phyloP scores from a whole-genome alignment of 2,329 filamentous ascomycete species.

The Colletotrichum lentis region DNA sequence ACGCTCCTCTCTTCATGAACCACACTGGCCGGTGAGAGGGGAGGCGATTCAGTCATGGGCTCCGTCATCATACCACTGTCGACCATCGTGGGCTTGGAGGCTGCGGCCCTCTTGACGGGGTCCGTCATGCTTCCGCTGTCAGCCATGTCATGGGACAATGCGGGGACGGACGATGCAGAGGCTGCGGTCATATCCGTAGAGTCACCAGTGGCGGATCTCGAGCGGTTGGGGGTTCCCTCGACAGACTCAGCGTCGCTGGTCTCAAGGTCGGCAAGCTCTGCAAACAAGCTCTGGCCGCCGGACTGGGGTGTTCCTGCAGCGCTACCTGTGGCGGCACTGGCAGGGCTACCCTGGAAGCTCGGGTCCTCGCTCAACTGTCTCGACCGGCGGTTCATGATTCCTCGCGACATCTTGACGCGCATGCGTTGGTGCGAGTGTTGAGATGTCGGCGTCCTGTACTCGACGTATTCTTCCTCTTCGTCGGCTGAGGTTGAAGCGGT shows the following conservation, averaged over 20 bases:
- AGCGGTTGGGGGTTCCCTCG: conserved; percentile 64
- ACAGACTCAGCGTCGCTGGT: conserved; percentile 77
- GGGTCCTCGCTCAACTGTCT: conserved; percentile 69
- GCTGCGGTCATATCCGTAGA: conserved; percentile 55
- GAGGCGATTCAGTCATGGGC: conserved; percentile 40
- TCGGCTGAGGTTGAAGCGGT: conserved; percentile 87
- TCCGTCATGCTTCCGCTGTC: conserved; percentile 70
- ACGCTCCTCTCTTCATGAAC: conserved; percentile 40
- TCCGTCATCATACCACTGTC: conserved; percentile 58
- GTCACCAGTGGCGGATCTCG: conserved; percentile 58
- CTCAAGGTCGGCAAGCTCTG: conserved; percentile 84
- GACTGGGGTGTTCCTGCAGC: conserved; percentile 58
- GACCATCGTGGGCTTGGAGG: conserved; percentile 48
- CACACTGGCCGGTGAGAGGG: conserved; percentile 42
- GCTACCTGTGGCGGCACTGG: conserved; percentile 62
- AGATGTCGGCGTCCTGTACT: conserved; percentile 66
- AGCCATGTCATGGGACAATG: conserved; percentile 64
- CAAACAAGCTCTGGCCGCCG: conserved; percentile 81
- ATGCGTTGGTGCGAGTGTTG: conserved; percentile 72
- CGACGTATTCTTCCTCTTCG: conserved; percentile 65
- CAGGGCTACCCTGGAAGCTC: conserved; percentile 65
- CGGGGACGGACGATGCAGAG: conserved; percentile 59
- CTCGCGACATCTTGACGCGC: conserved; percentile 75
- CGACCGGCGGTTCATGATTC: conserved; percentile 66
- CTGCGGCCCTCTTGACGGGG: conserved; percentile 51